These are phyloP conservation scores for Acer campestre DNA, from an alignment of 345 rosid genomes.

Conservation along the genomic window DNA sequence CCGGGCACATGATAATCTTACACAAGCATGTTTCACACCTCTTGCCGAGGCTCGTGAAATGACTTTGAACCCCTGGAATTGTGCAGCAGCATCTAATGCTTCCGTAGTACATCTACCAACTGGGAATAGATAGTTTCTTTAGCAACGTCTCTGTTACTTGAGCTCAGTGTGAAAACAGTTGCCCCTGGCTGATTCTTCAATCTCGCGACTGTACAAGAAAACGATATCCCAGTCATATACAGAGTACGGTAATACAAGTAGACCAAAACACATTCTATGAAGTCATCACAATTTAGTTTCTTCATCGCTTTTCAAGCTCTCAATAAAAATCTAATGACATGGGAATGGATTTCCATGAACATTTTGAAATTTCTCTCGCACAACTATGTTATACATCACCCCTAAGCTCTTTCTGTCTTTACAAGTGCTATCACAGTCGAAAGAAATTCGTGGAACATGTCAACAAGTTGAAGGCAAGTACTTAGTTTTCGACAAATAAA, in stretches of 20 bases:
- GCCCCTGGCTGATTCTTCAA: constrained; percentile 66
- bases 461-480: neutral
- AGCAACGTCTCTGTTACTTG: constrained; percentile 51
- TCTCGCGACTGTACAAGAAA: constrained; percentile 53
- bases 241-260: neutral
- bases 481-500: neutral
- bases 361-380: neutral
- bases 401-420: neutral
- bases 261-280: neutral
- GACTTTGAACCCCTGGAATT: neutral
- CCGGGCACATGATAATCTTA: neutral
- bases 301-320: neutral
- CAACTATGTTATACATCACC: neutral
- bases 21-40: neutral
- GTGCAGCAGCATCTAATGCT: constrained; percentile 18
- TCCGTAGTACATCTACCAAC: constrained; percentile 37
- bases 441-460: neutral
- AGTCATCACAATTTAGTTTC: neutral
- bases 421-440: neutral
- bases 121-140: constrained; percentile 46
- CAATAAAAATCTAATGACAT: neutral
- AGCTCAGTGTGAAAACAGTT: constrained; percentile 43
- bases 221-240: neutral
- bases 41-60: neutral
- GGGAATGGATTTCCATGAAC: neutral